Base-by-base conservation (phyloP, 2,329 filamentous ascomycete species). In the Coleophoma cylindrospora region DNA sequence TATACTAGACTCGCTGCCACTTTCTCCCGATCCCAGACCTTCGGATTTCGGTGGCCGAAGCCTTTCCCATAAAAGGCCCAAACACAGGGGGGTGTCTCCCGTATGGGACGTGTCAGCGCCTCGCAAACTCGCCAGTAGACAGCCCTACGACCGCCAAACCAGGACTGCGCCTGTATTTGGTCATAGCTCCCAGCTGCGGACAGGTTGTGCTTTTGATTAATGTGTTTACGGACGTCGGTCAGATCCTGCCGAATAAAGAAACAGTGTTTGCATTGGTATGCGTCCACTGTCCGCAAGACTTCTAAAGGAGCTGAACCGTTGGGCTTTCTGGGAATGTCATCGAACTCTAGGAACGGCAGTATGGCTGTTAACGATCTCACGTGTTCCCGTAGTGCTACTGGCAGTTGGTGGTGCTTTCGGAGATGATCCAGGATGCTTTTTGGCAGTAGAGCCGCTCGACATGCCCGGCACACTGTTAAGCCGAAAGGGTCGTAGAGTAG, bases 171-270 rank as follows among this genome's bases (percentile, higher is more conserved):
- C 34, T 49, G 34, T 34, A 55, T 51, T 44, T 51, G 32, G 5
- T 54, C 50, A 33, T 58, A 58, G 11, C 33, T 44, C 14, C 50
- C 56, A 17, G 45, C 43, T 0, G 56, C 52, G 10, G 52, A 49
- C 22, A 48, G 17, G 6, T 21, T 34, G 34, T 58, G 56, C 34
- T 52, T 50, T 21, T 54, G 47, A 32, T 58, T 58, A 33, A 56
- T 46, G 45, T 58, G 56, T 45, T 53, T 56, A 17, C 56, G 43
- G 33, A 58, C 50, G 51, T 58, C 54, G 6, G 56, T 56, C 10
- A 58, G 12, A 52, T 56, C 54, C 40, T 43, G 44, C 11, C 54
- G 49, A 33, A 56, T 58, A 27, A 53, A 55, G 21, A 34, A 15
- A 38, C 56, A 58, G 8, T 54, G 43, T 34, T 45, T 58, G 52